phyloP scores from a whole-genome alignment of 306 rosid species.

The Styphnolobium japonicum region DNA sequence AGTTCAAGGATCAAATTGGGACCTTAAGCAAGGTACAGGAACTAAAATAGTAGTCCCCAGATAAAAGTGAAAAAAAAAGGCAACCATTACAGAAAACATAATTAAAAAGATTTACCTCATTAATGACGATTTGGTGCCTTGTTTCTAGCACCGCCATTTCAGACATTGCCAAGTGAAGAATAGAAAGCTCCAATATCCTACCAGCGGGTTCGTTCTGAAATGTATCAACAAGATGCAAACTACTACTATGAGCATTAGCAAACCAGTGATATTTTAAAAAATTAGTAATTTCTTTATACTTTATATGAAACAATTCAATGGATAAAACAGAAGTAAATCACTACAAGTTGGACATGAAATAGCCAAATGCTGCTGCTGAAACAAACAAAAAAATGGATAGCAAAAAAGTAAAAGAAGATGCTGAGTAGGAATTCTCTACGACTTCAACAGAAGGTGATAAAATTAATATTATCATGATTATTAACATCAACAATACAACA shows the following conservation, averaged over 20 bases:
- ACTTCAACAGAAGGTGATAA: background rate
- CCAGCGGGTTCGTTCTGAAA: constrained; percentile 60
- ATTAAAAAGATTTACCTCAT: constrained; percentile 41
- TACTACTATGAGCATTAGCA: background rate
- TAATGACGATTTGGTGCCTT: constrained; percentile 58
- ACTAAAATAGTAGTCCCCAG: too few relatives aligned
- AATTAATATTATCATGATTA: background rate
- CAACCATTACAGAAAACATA: too few relatives aligned
- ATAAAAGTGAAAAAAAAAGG: too few relatives aligned
- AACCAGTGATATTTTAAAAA: background rate
- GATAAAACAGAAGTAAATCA: background rate
- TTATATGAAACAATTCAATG: background rate
- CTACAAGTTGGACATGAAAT: background rate
- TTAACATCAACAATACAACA: background rate
- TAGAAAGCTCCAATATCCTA: constrained; percentile 62
- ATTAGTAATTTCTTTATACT: background rate
- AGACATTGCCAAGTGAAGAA: constrained; percentile 72
- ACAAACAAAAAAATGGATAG: background rate
- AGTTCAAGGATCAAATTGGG: background rate
- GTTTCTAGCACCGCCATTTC: constrained; percentile 62
- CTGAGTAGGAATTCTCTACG: background rate
- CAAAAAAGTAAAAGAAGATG: background rate
- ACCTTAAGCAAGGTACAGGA: background rate
- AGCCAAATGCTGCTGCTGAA: background rate
- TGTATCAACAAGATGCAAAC: background rate